Evolutionary conservation across 1,284 basidiomycete genomes (phyloP).

Genomic region (Pseudozyma pruni): DNA sequence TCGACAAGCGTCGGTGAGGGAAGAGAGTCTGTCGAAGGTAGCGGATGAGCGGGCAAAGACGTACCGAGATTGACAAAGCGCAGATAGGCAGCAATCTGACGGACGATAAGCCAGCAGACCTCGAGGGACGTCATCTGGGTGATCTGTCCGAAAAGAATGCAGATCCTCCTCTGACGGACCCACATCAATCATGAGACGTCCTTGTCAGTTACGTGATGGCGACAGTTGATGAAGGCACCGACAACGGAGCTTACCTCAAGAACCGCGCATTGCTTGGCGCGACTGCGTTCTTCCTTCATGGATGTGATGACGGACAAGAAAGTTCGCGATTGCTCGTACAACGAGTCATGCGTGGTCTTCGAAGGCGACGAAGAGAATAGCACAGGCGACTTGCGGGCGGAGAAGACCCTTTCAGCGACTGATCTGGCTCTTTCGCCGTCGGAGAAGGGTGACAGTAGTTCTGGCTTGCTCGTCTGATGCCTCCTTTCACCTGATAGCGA

Average conservation of each 20-base stretch:
- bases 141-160: conserved; percentile 2
- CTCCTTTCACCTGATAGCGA: no score
- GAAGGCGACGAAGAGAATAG: neutral
- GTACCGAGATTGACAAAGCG: conserved; percentile 27
- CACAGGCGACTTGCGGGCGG: neutral
- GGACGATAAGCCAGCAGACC: conserved; percentile 10
- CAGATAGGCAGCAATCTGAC: conserved; percentile 19
- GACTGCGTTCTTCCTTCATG: conserved; percentile 2
- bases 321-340: conserved; percentile 10
- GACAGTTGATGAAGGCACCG: no score
- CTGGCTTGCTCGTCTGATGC: no score
- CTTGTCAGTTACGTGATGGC: no score
- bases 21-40: no score
- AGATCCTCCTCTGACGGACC: conserved; percentile 2
- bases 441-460: no score
- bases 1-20: conserved; percentile 1
- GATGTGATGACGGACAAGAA: conserved; percentile 13
- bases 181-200: neutral
- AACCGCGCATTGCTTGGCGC: conserved; percentile 5
- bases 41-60: neutral
- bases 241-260: conserved; percentile 8
- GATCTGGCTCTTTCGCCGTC: no score
- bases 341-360: neutral
- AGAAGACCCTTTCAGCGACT: neutral
- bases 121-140: conserved; percentile 4